Evolutionary conservation across 768 basidiomycete genomes (phyloP).

Genomic region (Saitozyma sp.): DNA sequence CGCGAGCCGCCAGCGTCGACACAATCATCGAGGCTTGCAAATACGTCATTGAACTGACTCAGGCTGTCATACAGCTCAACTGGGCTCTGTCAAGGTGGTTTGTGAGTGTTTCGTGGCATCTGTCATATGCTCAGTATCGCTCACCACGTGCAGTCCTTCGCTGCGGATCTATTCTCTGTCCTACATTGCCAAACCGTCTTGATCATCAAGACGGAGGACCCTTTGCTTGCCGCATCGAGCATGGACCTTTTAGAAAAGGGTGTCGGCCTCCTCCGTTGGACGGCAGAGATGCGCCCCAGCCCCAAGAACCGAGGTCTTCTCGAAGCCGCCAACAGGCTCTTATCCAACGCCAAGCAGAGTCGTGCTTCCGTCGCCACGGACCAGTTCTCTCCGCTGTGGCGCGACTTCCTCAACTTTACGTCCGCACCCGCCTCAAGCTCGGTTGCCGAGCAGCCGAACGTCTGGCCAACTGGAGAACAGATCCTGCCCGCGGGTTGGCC

Average conservation of each 20-base stretch:
- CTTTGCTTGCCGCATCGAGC: background rate
- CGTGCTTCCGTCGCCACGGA: background rate
- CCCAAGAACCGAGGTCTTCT: slow-evolving; percentile 8
- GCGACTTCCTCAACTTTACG: slow-evolving; percentile 2
- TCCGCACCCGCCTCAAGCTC: background rate
- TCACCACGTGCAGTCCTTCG: slow-evolving; percentile 10
- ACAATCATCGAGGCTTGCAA: slow-evolving; percentile 5
- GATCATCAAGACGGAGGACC: slow-evolving; percentile 6
- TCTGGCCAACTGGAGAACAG: background rate
- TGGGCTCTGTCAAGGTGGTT: slow-evolving; percentile 8
- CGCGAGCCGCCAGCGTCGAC: background rate
- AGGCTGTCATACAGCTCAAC: slow-evolving; percentile 8
- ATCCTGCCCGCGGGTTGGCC: background rate
- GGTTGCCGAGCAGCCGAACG: background rate
- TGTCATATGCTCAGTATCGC: background rate
- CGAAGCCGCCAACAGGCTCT: background rate
- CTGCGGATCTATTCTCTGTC: slow-evolving; percentile 10
- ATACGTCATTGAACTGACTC: slow-evolving; percentile 6
- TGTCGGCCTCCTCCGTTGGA: slow-evolving; percentile 8
- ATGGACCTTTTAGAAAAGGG: slow-evolving; percentile 4
- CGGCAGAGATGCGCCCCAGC: slow-evolving; percentile 6
- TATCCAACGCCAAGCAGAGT: slow-evolving; percentile 8
- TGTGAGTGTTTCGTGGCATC: slow-evolving; percentile 1
- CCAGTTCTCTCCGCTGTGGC: slow-evolving; percentile 4
- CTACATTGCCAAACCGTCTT: slow-evolving; percentile 9